Conservation (phyloP, 2,329 filamentous ascomycete species). For the Pseudogymnoascus sp. region DNA sequence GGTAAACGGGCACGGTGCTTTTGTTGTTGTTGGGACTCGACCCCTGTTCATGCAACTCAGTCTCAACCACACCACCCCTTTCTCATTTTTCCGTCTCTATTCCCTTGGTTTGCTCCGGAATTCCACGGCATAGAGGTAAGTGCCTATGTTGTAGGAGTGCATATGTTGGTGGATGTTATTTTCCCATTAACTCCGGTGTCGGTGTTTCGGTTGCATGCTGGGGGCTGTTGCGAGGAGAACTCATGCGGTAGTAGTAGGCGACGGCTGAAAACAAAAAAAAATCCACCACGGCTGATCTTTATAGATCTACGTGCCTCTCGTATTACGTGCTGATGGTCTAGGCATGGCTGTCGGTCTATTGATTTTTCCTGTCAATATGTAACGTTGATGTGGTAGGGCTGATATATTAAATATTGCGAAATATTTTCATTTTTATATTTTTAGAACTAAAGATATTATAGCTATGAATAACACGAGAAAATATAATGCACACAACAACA, state of each 20-base stretch:
- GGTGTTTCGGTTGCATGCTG: not conserved
- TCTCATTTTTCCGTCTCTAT: constrained; percentile 6
- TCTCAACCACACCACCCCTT: not conserved
- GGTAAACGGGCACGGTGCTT: not conserved
- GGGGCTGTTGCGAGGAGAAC: not conserved
- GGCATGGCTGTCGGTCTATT: not conserved
- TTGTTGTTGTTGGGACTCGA: not conserved
- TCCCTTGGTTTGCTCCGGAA: not conserved
- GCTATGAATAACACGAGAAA: not conserved
- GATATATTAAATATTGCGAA: not conserved
- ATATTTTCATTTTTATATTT: not conserved
- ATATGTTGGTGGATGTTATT: not conserved
- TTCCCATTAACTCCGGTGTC: not conserved
- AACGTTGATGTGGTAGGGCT: not conserved
- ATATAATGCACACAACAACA: not conserved
- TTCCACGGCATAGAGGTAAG: not conserved
- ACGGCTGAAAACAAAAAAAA: not conserved
- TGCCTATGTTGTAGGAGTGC: not conserved
- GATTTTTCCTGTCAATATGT: not conserved
- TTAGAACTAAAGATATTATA: not conserved
- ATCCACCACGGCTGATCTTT: not conserved
- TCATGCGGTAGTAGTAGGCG: not conserved
- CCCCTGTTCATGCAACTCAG: not conserved
- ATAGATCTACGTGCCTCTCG: not conserved
- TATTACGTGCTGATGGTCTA: not conserved